Percentiles rank a stretch among this genome's conserved stretches.
Conservation (phyloP, 768 basidiomycete genomes). For the Lentinula sp. region DNA sequence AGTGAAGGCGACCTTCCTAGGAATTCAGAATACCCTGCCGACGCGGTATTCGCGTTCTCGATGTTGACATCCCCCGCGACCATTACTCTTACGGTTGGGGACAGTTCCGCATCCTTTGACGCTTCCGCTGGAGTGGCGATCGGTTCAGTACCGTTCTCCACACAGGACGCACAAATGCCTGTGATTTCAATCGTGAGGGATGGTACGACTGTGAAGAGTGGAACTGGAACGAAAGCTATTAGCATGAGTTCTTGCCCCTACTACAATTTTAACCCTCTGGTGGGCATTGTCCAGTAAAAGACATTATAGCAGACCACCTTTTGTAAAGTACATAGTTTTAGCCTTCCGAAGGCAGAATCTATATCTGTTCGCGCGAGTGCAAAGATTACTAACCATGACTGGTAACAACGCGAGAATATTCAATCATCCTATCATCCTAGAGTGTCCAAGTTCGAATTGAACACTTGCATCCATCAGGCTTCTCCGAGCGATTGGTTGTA, state of each 20-base stretch:
- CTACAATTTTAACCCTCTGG: slow-evolving; percentile 3
- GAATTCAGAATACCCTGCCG: slow-evolving; percentile 22
- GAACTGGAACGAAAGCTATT: slow-evolving; percentile 1
- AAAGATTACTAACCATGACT: no score
- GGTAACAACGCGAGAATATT: no score
- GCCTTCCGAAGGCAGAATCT: no score
- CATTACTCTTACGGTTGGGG: slow-evolving; percentile 24
- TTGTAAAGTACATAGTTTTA: no score
- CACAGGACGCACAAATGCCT: slow-evolving; percentile 18
- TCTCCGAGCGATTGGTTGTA: no score
- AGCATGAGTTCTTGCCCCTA: not conserved
- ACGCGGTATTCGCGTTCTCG: slow-evolving; percentile 32
- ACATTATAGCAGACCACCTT: no score
- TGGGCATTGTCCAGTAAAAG: not conserved
- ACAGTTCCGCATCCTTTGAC: slow-evolving; percentile 13
- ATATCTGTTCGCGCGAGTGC: no score
- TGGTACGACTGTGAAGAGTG: slow-evolving; percentile 9
- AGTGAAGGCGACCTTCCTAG: slow-evolving; percentile 20
- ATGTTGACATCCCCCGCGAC: slow-evolving; percentile 24
- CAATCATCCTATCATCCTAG: no score
- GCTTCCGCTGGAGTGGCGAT: slow-evolving; percentile 15
- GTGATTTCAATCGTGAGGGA: slow-evolving; percentile 18
- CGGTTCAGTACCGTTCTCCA: slow-evolving; percentile 18
- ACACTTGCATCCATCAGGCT: no score
- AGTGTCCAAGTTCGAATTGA: no score